phyloP scores from a whole-genome alignment of 306 rosid species.

The Oemleria cerasiformis region DNA sequence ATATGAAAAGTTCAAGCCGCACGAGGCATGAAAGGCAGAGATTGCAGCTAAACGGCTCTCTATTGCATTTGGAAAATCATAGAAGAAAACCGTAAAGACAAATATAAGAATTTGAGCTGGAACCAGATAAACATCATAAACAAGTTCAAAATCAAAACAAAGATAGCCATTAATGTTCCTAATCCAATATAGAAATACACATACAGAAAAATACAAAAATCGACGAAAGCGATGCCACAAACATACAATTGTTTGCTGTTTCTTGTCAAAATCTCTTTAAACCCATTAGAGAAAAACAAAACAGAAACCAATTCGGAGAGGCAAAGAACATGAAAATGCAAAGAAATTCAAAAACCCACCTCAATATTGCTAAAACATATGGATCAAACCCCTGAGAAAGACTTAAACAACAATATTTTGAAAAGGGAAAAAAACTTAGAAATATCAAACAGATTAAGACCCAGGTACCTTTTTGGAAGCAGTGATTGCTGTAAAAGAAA shows the following conservation, averaged over 20 bases:
- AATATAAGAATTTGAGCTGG: conserved; percentile 18
- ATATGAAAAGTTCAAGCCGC: conserved; percentile 11
- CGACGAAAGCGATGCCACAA: background rate
- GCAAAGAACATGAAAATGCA: conserved; percentile 10
- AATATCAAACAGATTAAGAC: conserved; percentile 9
- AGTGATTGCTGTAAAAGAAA: conserved; percentile 13
- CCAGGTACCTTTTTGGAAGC: conserved; percentile 36
- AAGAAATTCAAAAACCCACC: conserved; percentile 13
- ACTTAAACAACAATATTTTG: conserved; percentile 15
- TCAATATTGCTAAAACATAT: conserved; percentile 20
- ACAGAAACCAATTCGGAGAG: background rate
- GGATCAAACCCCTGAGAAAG: conserved; percentile 40
- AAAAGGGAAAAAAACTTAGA: conserved; percentile 16
- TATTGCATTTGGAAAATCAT: conserved; percentile 3
- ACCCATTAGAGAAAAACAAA: conserved; percentile 8
- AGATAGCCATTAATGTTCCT: conserved; percentile 24
- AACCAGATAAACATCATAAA: conserved; percentile 16
- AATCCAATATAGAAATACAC: conserved; percentile 3
- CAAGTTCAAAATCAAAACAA: conserved; percentile 16
- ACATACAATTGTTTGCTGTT: conserved; percentile 12
- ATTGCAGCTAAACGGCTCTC: conserved; percentile 16
- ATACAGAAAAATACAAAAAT: conserved; percentile 14
- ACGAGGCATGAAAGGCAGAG: conserved; percentile 19
- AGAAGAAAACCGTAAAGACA: background rate
- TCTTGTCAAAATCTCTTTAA: conserved; percentile 14